Evolutionary conservation across 1,284 basidiomycete species (phyloP), one percentile per base, ranked within the genome.

Genomic region (Cryptococcus hybrid): DNA sequence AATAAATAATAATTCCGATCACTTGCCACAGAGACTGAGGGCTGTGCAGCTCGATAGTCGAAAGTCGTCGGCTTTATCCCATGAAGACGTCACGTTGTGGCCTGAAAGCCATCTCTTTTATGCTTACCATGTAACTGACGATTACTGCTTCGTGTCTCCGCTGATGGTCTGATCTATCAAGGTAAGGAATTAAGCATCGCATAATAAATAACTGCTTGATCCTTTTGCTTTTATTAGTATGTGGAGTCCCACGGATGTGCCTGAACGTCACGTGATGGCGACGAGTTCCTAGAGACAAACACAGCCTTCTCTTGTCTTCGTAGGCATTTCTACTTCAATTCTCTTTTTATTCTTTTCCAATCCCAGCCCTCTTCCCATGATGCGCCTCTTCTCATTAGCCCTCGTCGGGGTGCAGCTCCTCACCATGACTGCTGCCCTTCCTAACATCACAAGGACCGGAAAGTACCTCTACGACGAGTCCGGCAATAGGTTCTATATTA

Each of bases 401-500:
- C 48, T 55, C 11, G 18, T 49, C 6, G 18, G 18, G 24, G n/a
- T 61, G 3, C 51, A 52, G 18, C 57, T 68, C 42, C 52, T 67
- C n/a, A 54, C 62, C 5, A 46, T 68, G 35, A 55, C 63, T 0
- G 54, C 63, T 7, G 75, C 75, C 35, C 60, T 77, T 12, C 70
- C 76, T 5, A 57, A 68, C 35, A 74, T 78, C 59, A 68, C 73
- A 3, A 63, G 77, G 45, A 68, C 67, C 47, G 77, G 77, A 42
- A 85, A 86, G 70, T 94, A 92, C 74, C 85, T 95, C 38, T 94
- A 90, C 78, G 71, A 79, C 47, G 82, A 82, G 7, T 82, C 85
- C 52, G 89, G 89, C 2, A 84, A 75, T 48, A 81, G 92, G 50
- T 95, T 94, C 80, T 93, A 87, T 77, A 89, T 95, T 80, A 93